A percentile compares a stretch with the other conserved stretches of the same genome.
Evolutionary conservation across 106 monocot species (phyloP).

Genomic region (Apostasia ramifera): DNA sequence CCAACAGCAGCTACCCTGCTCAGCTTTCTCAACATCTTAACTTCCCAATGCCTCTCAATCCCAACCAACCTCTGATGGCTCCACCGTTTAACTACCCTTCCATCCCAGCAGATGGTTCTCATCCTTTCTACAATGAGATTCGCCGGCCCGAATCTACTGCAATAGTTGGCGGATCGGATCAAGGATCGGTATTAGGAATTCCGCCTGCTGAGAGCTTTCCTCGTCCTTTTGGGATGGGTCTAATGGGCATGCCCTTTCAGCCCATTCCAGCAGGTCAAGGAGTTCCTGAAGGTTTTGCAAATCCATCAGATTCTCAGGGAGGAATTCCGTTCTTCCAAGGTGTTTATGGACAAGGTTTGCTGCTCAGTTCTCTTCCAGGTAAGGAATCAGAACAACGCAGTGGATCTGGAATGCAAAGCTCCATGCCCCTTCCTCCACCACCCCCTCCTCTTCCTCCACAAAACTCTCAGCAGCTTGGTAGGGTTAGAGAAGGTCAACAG

Average conservation of each 20-base stretch:
- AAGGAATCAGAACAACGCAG: slow-evolving; percentile 36
- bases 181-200: slow-evolving; percentile 46
- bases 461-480: slow-evolving; percentile 4
- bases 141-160: slow-evolving; percentile 17
- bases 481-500: background rate
- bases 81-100: slow-evolving; percentile 36
- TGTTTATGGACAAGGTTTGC: slow-evolving; percentile 25
- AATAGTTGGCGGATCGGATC: slow-evolving; percentile 29
- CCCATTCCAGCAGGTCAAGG: slow-evolving; percentile 32
- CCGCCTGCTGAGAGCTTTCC: slow-evolving; percentile 30
- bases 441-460: slow-evolving; percentile 32
- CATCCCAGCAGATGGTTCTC: slow-evolving; percentile 44
- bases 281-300: slow-evolving; percentile 30
- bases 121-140: slow-evolving; percentile 41
- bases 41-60: slow-evolving; percentile 27
- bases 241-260: slow-evolving; percentile 39
- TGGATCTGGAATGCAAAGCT: slow-evolving; percentile 13
- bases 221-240: slow-evolving; percentile 46
- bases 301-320: slow-evolving; percentile 29
- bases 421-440: slow-evolving; percentile 22
- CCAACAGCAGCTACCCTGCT: slow-evolving; percentile 17
- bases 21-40: slow-evolving; percentile 35
- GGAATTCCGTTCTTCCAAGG: slow-evolving; percentile 36
- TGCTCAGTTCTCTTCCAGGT: slow-evolving; percentile 11
- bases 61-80: slow-evolving; percentile 18